Percentiles rank a stretch among this genome's conserved stretches.
phyloP scores from a whole-genome alignment of 108 stramenopile species.

The Licmophora abbreviata region DNA sequence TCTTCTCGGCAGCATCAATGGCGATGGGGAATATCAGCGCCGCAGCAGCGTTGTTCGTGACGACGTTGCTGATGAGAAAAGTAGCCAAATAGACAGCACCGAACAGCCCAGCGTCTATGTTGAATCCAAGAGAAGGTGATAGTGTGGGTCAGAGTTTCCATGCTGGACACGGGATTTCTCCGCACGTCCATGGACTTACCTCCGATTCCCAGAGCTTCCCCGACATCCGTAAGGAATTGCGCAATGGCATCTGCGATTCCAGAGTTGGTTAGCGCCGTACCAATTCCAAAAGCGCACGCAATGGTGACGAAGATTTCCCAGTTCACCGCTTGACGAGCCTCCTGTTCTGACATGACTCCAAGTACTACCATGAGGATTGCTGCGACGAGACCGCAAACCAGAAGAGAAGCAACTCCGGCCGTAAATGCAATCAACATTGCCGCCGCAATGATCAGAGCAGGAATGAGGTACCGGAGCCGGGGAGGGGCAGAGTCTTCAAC shows the following conservation, averaged over 20 bases:
- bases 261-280: constrained; percentile 65
- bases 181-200: too few species aligned
- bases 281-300: constrained; percentile 76
- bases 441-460: constrained; percentile 43
- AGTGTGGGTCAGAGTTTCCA: too few species aligned
- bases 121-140: background rate
- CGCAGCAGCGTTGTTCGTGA: constrained; percentile 87
- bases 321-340: constrained; percentile 69
- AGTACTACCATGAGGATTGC: constrained; percentile 48
- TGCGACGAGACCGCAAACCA: constrained; percentile 55
- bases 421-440: constrained; percentile 30
- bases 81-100: constrained; percentile 83
- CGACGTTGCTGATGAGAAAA: constrained; percentile 67
- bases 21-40: constrained; percentile 81
- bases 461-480: constrained; percentile 51
- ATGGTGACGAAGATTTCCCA: constrained; percentile 81
- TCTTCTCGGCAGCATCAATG: constrained; percentile 64
- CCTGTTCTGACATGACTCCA: constrained; percentile 77
- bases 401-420: constrained; percentile 38
- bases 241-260: constrained; percentile 69
- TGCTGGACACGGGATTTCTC: too few species aligned
- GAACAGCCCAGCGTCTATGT: constrained; percentile 47
- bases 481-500: constrained; percentile 82
- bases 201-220: constrained; percentile 45
- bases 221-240: constrained; percentile 39